These are phyloP conservation scores for Diddensiella transvaalensis DNA, from an alignment of 805 yeast species.

Conservation along the genomic window DNA sequence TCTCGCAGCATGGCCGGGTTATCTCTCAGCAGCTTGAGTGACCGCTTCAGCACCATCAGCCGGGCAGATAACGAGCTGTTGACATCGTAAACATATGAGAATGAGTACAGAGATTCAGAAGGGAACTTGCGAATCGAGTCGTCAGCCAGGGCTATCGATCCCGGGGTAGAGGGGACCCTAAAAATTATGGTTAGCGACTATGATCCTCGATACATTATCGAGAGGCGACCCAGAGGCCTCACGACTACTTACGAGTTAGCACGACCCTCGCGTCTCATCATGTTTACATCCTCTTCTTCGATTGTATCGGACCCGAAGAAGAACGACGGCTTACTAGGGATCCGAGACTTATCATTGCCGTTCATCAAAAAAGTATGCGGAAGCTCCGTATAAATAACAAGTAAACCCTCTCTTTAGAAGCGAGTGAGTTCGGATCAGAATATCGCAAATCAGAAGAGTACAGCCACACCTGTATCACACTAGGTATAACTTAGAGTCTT, in stretches of 20 bases:
- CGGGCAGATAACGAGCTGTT: slow-evolving; percentile 78
- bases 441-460: no score
- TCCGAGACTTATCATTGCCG: slow-evolving; percentile 4
- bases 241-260: slow-evolving; percentile 1
- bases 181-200: background rate
- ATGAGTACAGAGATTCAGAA: slow-evolving; percentile 76
- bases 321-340: slow-evolving; percentile 1
- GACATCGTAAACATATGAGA: slow-evolving; percentile 77
- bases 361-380: background rate
- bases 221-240: background rate
- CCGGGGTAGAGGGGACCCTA: background rate
- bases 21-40: slow-evolving; percentile 67
- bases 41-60: slow-evolving; percentile 67
- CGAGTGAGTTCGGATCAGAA: no score
- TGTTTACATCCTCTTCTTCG: background rate
- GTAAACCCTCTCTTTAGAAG: no score
- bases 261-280: background rate
- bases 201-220: background rate
- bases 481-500: no score
- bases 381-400: background rate
- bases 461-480: no score
- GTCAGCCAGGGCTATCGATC: background rate
- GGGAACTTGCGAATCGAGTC: slow-evolving; percentile 54
- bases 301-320: background rate
- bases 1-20: slow-evolving; percentile 41